phyloP scores from a whole-genome alignment of 805 yeast species.

The Candida silvatica region DNA sequence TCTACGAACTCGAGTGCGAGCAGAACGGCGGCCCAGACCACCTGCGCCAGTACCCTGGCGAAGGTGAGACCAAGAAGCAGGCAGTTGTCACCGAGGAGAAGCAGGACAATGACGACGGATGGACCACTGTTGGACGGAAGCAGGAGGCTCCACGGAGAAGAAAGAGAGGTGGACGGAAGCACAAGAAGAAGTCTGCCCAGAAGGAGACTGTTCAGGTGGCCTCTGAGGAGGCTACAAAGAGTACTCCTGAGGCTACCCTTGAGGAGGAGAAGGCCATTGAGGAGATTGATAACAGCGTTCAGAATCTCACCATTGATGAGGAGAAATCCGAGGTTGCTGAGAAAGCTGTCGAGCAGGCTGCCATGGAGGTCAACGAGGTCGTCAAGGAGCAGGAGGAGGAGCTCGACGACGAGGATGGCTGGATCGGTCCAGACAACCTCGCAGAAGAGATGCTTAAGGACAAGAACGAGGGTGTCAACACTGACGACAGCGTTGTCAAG shows the following conservation, averaged over 20 bases:
- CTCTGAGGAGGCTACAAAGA: background rate
- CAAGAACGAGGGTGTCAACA: conserved; percentile 43
- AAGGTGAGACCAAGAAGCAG: conserved; percentile 13
- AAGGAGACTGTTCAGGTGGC: conserved; percentile 6
- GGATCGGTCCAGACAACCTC: conserved; percentile 90
- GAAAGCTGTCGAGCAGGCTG: background rate
- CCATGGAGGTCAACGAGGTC: background rate
- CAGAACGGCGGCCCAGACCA: conserved; percentile 60
- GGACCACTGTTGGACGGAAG: conserved; percentile 4
- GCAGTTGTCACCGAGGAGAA: conserved; percentile 2
- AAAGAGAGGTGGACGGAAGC: conserved; percentile 61
- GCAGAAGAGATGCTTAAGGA: conserved; percentile 63
- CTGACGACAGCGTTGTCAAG: conserved; percentile 29
- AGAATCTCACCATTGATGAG: background rate
- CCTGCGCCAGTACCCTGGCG: conserved; percentile 68
- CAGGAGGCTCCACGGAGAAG: conserved; percentile 29
- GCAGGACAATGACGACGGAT: conserved; percentile 5
- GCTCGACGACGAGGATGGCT: conserved; percentile 75
- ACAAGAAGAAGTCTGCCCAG: conserved; percentile 38
- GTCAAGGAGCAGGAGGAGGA: conserved; percentile 5
- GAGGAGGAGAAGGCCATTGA: background rate
- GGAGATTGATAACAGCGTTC: background rate
- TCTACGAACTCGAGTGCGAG: conserved; percentile 80
- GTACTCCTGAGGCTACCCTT: background rate
- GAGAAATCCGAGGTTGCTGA: background rate